Evolutionary conservation across 1,139 yeast species (phyloP).

Genomic region (Insectozyma bohioensis): DNA sequence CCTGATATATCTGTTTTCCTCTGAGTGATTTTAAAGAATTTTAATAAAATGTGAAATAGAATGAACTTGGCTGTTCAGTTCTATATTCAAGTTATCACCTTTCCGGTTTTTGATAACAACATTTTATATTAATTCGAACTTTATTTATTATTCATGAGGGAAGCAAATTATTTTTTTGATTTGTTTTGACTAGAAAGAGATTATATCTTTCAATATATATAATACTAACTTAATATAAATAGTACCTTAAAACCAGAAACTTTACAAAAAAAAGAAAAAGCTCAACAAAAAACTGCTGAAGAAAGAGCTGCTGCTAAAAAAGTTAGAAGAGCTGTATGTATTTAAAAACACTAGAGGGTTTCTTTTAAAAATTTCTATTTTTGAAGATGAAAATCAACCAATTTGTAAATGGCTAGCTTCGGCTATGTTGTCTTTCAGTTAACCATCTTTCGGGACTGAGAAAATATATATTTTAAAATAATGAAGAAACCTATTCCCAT

Average conservation of each 20-base stretch:
- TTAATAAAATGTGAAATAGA: slow-evolving; percentile 30
- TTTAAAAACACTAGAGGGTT: slow-evolving; percentile 4
- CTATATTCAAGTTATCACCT: slow-evolving; percentile 27
- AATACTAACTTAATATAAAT: slow-evolving; percentile 37
- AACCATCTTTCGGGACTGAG: slow-evolving; percentile 99
- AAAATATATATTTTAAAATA: slow-evolving; percentile 17
- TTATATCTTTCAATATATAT: slow-evolving; percentile 5
- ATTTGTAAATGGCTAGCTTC: slow-evolving; percentile 71
- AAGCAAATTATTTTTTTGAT: slow-evolving; percentile 10
- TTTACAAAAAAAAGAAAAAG: slow-evolving; percentile 91
- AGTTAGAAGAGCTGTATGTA: slow-evolving; percentile 89
- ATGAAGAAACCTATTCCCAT: slow-evolving; percentile 2
- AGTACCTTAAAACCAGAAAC: slow-evolving; percentile 76
- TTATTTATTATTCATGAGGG: slow-evolving; percentile 18
- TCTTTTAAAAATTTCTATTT: slow-evolving; percentile 20
- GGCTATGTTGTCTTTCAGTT: slow-evolving; percentile 92
- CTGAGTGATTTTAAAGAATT: slow-evolving; percentile 29
- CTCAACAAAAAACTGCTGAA: slow-evolving; percentile 83
- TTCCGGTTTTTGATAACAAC: slow-evolving; percentile 27
- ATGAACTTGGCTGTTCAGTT: slow-evolving; percentile 51
- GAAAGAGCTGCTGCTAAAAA: slow-evolving; percentile 85
- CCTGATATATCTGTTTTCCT: slow-evolving; percentile 52
- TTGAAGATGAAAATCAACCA: slow-evolving; percentile 66
- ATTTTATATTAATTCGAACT: slow-evolving; percentile 14
- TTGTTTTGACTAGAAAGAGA: slow-evolving; percentile 11